Conservation (phyloP, 805 yeast species). For the Wickerhamiella kurtzmanii region DNA sequence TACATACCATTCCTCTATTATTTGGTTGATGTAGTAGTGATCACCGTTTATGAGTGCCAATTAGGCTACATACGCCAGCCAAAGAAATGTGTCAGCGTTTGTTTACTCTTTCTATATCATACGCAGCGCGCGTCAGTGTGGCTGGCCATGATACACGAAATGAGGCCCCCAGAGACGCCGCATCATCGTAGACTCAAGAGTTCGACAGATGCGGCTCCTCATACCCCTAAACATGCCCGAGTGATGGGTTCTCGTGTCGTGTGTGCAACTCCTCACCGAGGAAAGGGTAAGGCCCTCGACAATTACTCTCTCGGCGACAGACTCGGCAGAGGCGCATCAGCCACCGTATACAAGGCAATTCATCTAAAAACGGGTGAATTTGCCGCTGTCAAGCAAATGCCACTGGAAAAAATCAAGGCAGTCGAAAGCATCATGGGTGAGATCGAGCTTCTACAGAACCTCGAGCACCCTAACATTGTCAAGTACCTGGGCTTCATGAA, state of each 20-base stretch:
- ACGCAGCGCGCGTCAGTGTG: not conserved
- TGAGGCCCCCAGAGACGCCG: constrained; percentile 3
- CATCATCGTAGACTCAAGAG: not conserved
- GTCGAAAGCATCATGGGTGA: constrained; percentile 44
- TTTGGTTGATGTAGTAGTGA: too few relatives aligned
- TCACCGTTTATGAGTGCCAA: not conserved
- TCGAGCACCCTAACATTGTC: constrained; percentile 54
- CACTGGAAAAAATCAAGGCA: constrained; percentile 31
- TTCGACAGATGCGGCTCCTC: not conserved
- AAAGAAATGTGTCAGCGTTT: not conserved
- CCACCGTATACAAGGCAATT: constrained; percentile 66
- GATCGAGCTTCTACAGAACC: constrained; percentile 49
- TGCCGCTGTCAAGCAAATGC: constrained; percentile 70
- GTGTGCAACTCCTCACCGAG: constrained; percentile 19
- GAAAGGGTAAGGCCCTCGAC: constrained; percentile 11
- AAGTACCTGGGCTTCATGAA: constrained; percentile 56
- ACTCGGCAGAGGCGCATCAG: constrained; percentile 86
- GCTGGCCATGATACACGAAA: not conserved
- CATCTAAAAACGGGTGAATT: constrained; percentile 51
- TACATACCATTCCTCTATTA: too few relatives aligned
- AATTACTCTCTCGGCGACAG: constrained; percentile 35
- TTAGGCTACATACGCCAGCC: constrained; percentile 1
- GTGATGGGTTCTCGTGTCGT: constrained; percentile 18
- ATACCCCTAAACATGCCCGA: constrained; percentile 10
- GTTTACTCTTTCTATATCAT: not conserved